Conservation (phyloP, 2,329 filamentous ascomycete species). For the Cercospora citrullina region DNA sequence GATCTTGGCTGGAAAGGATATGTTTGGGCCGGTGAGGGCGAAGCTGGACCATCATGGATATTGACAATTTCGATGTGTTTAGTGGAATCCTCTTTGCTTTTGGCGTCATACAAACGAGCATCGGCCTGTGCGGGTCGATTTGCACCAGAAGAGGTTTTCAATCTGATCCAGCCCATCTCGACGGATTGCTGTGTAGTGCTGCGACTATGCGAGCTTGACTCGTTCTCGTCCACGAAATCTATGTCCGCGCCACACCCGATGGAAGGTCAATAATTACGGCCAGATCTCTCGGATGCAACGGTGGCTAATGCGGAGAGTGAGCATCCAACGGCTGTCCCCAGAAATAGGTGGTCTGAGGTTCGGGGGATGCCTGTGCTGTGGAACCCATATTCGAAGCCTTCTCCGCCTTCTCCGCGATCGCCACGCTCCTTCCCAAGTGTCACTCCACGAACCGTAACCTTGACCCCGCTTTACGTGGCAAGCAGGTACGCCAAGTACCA, state of each 20-base stretch:
- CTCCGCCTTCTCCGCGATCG: not conserved
- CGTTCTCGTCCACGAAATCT: not conserved
- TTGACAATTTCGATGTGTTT: not conserved
- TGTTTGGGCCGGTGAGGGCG: not conserved
- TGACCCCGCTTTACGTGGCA: not conserved
- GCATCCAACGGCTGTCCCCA: not conserved
- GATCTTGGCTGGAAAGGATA: not conserved
- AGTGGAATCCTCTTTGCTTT: not conserved
- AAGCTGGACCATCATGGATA: not conserved
- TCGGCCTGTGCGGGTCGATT: not conserved
- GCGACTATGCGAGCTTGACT: not conserved
- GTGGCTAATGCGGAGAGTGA: not conserved
- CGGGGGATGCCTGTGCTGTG: not conserved
- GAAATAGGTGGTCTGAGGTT: not conserved
- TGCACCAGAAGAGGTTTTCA: not conserved
- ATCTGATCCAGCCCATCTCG: slow-evolving; percentile 1
- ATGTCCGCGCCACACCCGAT: not conserved
- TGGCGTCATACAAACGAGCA: not conserved
- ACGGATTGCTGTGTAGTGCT: not conserved
- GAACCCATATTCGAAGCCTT: not conserved
- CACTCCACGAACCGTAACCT: not conserved
- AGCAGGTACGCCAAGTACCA: not conserved
- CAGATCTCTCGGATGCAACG: not conserved
- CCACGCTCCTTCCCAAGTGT: not conserved
- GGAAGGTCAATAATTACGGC: not conserved